These are phyloP conservation scores for Alternaria viburni DNA, from an alignment of 2,329 filamentous ascomycete species.

Conservation along the genomic window DNA sequence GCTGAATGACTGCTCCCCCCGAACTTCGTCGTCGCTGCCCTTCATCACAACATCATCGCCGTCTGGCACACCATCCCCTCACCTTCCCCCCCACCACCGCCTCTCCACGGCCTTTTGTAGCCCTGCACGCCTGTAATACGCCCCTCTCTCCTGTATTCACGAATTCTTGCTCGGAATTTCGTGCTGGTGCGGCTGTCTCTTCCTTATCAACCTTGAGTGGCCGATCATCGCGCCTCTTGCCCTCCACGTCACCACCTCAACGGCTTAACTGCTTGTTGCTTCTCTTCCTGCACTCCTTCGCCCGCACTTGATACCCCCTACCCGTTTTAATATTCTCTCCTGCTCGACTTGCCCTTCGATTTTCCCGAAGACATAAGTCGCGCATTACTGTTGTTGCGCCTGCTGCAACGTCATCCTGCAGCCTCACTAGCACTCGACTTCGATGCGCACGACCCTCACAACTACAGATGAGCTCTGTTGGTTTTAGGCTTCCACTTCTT, in stretches of 20 bases:
- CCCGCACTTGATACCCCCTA: conserved; percentile 37
- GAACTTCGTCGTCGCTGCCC: conserved; percentile 22
- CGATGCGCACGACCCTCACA: conserved; percentile 41
- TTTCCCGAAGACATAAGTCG: not conserved
- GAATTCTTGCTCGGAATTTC: conserved; percentile 29
- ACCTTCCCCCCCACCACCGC: conserved; percentile 20
- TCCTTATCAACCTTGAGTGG: conserved; percentile 27
- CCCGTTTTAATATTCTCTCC: conserved; percentile 38
- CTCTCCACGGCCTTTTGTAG: conserved; percentile 31
- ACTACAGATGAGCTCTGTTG: conserved; percentile 49
- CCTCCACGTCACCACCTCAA: conserved; percentile 42
- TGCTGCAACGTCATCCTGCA: conserved; percentile 42
- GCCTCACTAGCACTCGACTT: conserved; percentile 32
- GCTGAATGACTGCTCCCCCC: conserved; percentile 12
- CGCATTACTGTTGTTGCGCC: conserved; percentile 22
- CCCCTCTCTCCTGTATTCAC: conserved; percentile 27
- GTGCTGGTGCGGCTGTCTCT: conserved; percentile 23
- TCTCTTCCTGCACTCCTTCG: conserved; percentile 45
- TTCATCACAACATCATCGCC: conserved; percentile 25
- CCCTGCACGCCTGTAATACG: conserved; percentile 33
- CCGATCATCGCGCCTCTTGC: conserved; percentile 41
- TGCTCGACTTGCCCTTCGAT: conserved; percentile 15
- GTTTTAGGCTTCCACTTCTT: conserved; percentile 43
- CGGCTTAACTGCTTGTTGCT: conserved; percentile 38
- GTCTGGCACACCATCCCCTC: conserved; percentile 15